Evolutionary conservation across 2,329 filamentous ascomycete species (phyloP), one percentile per base, ranked within the genome.

Genomic region (Tolypocladium sp.): DNA sequence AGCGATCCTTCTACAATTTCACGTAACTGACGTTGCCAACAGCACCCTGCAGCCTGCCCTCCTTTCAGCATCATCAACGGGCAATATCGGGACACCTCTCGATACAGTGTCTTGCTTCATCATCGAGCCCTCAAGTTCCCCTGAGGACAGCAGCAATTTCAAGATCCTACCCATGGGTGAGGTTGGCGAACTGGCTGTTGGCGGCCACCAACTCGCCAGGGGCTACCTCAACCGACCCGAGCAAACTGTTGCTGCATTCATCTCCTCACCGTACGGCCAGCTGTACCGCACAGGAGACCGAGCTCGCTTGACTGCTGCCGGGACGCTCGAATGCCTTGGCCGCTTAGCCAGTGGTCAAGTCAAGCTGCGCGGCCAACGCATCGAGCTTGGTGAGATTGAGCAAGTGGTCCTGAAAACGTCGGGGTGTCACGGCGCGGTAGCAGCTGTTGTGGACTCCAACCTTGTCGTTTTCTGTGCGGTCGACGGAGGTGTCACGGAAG

Each of bases 281-380:
- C 75, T 95, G 0, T 97, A 97, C 71, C 82, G 90, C 37, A 96
- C 92, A 0, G 92, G 92, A 0, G 92, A 97, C 72, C 91, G 89
- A 68, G 92, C 89, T 5, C 81, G 83, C 27, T 79, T 96, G 55
- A 79, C 82, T 2, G 65, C 78, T 0, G 79, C 89, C 61, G 90
- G 91, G 1, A 83, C 80, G 0, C 78, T 97, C n/a, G 89, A 96
- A 70, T 95, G 90, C 67, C 79, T 92, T 40, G 92, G 92, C 0
- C 86, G 92, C 13, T 86, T 96, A 15, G 82, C 83, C 2, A 84
- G 85, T 56, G 91, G 90, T 0, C 92, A 97, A 71, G 86, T 96
- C 56, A 96, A 96, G 72, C 78, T 96, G 9, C 83, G 91, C 57
- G 92, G 92, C 1, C 92, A 96, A 71, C 81, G 91, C 55, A 82